Conservation (phyloP, 495 filamentous ascomycete species). For the Venustampulla echinocandica region DNA sequence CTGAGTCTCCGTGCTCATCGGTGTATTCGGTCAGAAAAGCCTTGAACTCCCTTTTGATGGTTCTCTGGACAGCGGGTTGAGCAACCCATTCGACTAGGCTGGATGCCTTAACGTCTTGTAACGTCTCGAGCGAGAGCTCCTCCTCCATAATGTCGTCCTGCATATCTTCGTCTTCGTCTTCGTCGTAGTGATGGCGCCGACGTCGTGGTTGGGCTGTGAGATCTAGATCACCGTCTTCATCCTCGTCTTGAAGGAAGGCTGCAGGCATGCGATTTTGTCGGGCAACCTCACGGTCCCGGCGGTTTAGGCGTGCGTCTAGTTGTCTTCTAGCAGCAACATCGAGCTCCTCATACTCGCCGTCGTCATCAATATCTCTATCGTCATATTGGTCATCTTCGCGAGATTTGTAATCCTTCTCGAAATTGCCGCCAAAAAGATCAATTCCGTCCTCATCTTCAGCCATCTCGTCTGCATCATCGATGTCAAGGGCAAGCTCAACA, state of each 20-base stretch:
- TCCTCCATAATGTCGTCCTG: conserved; percentile 87
- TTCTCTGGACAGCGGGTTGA: conserved; percentile 81
- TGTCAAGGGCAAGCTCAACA: conserved; percentile 63
- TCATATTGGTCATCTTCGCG: conserved; percentile 58
- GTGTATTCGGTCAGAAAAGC: conserved; percentile 94
- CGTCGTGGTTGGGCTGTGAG: conserved; percentile 73
- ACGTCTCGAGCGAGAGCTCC: conserved; percentile 82
- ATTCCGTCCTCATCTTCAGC: conserved; percentile 92
- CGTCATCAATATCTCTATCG: conserved; percentile 69
- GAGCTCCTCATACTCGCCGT: conserved; percentile 66
- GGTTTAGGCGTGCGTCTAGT: conserved; percentile 74
- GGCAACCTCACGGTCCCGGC: conserved; percentile 72
- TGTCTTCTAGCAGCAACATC: conserved; percentile 62
- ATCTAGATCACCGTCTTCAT: conserved; percentile 74
- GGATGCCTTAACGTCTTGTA: conserved; percentile 88
- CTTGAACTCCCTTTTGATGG: conserved; percentile 94
- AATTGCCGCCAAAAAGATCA: conserved; percentile 86
- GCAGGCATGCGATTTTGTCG: conserved; percentile 67
- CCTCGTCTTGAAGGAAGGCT: conserved; percentile 83
- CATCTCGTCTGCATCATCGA: conserved; percentile 93
- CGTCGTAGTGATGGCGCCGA: conserved; percentile 80
- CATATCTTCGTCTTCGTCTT: conserved; percentile 88
- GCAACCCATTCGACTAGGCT: conserved; percentile 92
- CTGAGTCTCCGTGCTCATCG: conserved; percentile 75
- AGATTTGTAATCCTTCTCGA: conserved; percentile 72